Conservation (phyloP, 768 basidiomycete species). For the Sporobolomyces phaffii region DNA sequence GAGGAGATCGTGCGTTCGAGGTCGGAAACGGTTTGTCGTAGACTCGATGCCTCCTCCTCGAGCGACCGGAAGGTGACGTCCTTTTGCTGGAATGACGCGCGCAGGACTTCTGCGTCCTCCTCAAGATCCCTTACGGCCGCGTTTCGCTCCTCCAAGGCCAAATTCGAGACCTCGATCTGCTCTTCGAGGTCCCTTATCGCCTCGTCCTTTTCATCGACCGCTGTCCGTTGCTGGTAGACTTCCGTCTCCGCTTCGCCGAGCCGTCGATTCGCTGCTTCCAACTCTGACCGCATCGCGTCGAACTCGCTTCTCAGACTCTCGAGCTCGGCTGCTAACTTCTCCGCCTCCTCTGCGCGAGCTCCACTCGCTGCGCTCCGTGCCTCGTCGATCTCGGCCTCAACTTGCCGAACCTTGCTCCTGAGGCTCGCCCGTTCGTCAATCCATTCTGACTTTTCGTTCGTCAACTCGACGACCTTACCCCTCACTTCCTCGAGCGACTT, state of each 20-base stretch:
- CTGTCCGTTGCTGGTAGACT: slow-evolving; percentile 11
- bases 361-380: neutral
- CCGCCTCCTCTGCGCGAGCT: too few species aligned
- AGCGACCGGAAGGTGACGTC: neutral
- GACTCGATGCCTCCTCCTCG: neutral
- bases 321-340: neutral
- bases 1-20: neutral
- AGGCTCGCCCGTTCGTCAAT: slow-evolving; percentile 60
- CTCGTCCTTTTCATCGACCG: slow-evolving; percentile 6
- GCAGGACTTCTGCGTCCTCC: neutral
- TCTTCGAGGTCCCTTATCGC: neutral
- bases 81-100: slow-evolving; percentile 1
- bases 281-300: slow-evolving; percentile 6
- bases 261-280: neutral
- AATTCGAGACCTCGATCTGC: neutral
- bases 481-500: slow-evolving; percentile 77
- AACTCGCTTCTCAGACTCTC: slow-evolving; percentile 49
- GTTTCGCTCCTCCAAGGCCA: neutral
- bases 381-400: neutral
- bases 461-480: slow-evolving; percentile 75
- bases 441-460: slow-evolving; percentile 63
- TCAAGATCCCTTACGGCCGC: slow-evolving; percentile 5
- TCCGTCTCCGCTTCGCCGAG: neutral
- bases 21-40: neutral
- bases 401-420: slow-evolving; percentile 56